Percentiles rank a stretch among this genome's conserved stretches.
These are phyloP conservation scores for Thelonectria discophora DNA, from an alignment of 2,329 filamentous ascomycete species.

Conservation along the genomic window DNA sequence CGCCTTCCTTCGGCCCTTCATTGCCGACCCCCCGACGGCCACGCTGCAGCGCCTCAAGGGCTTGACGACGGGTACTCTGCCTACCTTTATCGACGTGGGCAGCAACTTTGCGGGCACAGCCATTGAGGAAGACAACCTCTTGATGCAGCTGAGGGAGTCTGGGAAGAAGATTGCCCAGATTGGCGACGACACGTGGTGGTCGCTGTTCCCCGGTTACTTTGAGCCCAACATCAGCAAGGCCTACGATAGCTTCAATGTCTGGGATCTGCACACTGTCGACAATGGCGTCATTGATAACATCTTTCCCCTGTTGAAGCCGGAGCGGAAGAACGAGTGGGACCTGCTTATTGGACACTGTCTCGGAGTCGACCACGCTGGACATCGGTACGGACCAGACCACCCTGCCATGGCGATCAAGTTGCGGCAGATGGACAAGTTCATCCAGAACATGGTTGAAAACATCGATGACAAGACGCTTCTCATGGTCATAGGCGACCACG, in stretches of 20 bases:
- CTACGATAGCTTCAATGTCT: constrained; percentile 98
- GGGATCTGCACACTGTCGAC: constrained; percentile 96
- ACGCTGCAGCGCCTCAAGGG: constrained; percentile 94
- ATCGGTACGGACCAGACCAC: constrained; percentile 94
- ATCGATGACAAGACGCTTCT: constrained; percentile 89
- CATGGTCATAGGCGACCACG: constrained; percentile 98
- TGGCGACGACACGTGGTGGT: constrained; percentile 97
- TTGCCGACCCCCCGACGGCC: constrained; percentile 94
- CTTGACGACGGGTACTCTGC: constrained; percentile 91
- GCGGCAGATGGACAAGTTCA: constrained; percentile 86
- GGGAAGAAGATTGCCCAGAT: constrained; percentile 85
- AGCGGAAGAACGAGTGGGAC: constrained; percentile 81
- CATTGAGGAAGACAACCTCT: constrained; percentile 89
- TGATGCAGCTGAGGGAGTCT: constrained; percentile 72
- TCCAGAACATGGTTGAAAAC: constrained; percentile 73
- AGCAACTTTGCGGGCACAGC: constrained; percentile 95
- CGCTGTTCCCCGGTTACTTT: constrained; percentile 93
- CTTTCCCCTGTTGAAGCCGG: constrained; percentile 77
- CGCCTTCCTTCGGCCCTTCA: constrained; percentile 92
- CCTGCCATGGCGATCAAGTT: constrained; percentile 91
- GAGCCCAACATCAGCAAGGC: constrained; percentile 84
- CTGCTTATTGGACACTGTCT: constrained; percentile 94
- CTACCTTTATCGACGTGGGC: constrained; percentile 92
- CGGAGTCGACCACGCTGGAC: constrained; percentile 95
- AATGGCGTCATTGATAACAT: constrained; percentile 94